Percentiles rank a stretch among this genome's conserved stretches.
Conservation (phyloP, 495 filamentous ascomycete species). For the Filosporella fistucella region DNA sequence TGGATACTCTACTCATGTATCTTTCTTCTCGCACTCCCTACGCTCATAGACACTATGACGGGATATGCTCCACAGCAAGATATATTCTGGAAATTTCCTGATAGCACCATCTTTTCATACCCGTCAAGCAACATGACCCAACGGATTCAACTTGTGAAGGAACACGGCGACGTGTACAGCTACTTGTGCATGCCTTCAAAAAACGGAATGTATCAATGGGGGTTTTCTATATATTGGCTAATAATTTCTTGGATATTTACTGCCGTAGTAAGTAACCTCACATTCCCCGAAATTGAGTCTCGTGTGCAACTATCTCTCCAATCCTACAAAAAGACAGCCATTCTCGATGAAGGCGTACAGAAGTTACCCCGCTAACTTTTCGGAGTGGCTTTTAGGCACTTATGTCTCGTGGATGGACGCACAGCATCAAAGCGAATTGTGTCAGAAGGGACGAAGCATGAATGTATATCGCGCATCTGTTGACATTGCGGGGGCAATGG, state of each 20-base stretch:
- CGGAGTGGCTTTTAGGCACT: background rate
- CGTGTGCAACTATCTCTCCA: too few relatives aligned
- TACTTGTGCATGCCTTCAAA: background rate
- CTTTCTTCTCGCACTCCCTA: background rate
- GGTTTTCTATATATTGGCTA: background rate
- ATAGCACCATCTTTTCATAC: background rate
- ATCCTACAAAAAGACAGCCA: too few relatives aligned
- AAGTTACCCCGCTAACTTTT: background rate
- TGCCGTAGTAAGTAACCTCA: too few relatives aligned
- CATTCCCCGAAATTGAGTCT: too few relatives aligned
- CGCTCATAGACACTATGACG: background rate
- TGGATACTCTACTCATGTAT: background rate
- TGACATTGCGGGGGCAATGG: background rate
- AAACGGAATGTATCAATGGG: background rate
- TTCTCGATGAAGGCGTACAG: too few relatives aligned
- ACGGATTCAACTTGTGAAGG: background rate
- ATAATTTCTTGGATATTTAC: too few relatives aligned
- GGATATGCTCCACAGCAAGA: background rate
- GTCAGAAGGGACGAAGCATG: background rate
- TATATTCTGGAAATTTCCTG: background rate
- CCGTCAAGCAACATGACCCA: background rate
- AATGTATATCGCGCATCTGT: background rate
- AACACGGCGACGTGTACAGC: background rate
- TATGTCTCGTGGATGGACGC: background rate
- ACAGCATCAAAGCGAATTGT: background rate